Evolutionary conservation across 2,329 filamentous ascomycete genomes (phyloP).

Genomic region (Leptosphaerulina australis): DNA sequence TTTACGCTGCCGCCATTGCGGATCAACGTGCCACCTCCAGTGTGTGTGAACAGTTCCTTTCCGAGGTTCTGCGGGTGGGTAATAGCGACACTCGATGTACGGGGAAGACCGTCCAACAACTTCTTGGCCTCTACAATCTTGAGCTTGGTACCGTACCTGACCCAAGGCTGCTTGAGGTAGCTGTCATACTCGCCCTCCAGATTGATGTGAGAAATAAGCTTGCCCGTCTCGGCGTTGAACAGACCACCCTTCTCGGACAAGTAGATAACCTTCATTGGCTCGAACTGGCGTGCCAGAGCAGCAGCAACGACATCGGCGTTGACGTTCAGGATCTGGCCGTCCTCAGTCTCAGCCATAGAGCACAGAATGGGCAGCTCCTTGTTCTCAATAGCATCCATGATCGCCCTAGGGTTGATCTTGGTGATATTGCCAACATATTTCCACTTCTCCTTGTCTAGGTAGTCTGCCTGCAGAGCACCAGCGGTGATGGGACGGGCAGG

Average conservation of each 20-base stretch:
- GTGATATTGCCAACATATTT: constrained; percentile 95
- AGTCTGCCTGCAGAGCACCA: constrained; percentile 90
- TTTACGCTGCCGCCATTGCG: constrained; percentile 89
- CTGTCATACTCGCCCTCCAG: constrained; percentile 94
- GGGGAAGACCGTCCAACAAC: constrained; percentile 83
- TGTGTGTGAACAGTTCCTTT: constrained; percentile 96
- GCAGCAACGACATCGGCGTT: constrained; percentile 97
- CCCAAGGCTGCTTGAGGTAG: constrained; percentile 93
- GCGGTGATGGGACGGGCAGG: constrained; percentile 86
- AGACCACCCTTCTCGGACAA: constrained; percentile 97
- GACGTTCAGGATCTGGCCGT: constrained; percentile 93
- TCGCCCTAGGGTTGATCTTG: constrained; percentile 85
- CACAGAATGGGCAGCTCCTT: constrained; percentile 92
- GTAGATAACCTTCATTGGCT: constrained; percentile 97
- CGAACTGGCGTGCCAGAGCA: constrained; percentile 83
- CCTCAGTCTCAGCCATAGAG: constrained; percentile 91
- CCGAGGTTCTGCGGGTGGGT: constrained; percentile 96
- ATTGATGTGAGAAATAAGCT: constrained; percentile 97
- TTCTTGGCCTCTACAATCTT: constrained; percentile 99
- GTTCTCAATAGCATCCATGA: constrained; percentile 84
- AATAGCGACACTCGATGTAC: constrained; percentile 93
- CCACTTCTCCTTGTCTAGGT: constrained; percentile 95
- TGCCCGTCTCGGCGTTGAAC: constrained; percentile 89
- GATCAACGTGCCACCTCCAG: constrained; percentile 90
- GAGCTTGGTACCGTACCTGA: constrained; percentile 88